Conservation (phyloP, 371 early-diverging fungal species). For the Mortierella sp. region DNA sequence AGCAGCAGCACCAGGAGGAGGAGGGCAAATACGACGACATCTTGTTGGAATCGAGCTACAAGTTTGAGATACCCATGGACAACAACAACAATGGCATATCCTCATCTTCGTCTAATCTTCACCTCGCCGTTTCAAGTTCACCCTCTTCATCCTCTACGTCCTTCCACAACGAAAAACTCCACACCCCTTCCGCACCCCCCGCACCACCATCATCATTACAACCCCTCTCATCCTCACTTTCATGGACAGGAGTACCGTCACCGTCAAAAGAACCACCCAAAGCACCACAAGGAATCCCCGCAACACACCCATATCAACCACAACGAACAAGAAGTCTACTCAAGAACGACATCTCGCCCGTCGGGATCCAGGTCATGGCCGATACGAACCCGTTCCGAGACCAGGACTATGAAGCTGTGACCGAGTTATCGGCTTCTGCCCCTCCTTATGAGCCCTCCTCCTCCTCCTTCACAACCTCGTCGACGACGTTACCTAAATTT, state of each 20-base stretch:
- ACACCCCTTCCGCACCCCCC: neutral
- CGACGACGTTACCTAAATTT: neutral
- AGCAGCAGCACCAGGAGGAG: neutral
- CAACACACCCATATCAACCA: neutral
- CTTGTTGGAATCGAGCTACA: conserved; percentile 13
- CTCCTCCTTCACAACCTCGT: neutral
- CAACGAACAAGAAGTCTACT: neutral
- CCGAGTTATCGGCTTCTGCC: neutral
- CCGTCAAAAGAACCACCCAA: neutral
- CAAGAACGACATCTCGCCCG: neutral
- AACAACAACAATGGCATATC: neutral
- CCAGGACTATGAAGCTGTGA: neutral
- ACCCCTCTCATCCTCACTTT: neutral
- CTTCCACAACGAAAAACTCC: neutral
- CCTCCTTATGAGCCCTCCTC: neutral
- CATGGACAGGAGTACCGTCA: neutral
- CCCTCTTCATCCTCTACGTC: neutral
- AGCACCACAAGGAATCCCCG: neutral
- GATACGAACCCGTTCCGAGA: neutral
- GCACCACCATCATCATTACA: no score
- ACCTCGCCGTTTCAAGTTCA: neutral
- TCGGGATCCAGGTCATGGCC: neutral
- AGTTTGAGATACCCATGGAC: conserved; percentile 19
- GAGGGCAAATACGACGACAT: conserved; percentile 20
- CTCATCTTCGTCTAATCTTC: neutral